Evolutionary conservation across 1,139 yeast species (phyloP).

Genomic region (Yarrowia galli): DNA sequence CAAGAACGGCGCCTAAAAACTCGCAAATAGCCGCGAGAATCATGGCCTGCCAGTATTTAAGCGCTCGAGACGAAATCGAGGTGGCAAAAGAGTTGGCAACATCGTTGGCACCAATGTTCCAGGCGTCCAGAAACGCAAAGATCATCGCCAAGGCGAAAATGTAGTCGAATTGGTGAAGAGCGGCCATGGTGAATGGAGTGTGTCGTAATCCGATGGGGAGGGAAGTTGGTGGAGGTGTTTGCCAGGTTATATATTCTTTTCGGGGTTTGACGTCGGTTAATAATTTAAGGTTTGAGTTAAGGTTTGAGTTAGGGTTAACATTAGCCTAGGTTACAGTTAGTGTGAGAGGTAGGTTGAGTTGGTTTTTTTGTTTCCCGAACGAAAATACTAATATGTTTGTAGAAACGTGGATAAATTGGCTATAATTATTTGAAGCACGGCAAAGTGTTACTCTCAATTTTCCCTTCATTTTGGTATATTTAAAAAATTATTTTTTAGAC

Average conservation of each 20-base stretch:
- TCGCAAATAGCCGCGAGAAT: slow-evolving; percentile 71
- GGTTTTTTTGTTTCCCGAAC: no score
- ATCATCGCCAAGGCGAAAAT: slow-evolving; percentile 70
- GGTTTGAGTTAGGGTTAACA: neutral
- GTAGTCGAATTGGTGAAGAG: slow-evolving; percentile 66
- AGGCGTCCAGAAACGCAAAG: slow-evolving; percentile 81
- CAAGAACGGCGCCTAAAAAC: slow-evolving; percentile 75
- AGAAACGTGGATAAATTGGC: no score
- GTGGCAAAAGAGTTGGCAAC: slow-evolving; percentile 84
- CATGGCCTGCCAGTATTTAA: slow-evolving; percentile 80
- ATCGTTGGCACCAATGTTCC: slow-evolving; percentile 84
- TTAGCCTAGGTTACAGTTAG: slow-evolving; percentile 17
- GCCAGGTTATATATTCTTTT: slow-evolving; percentile 19
- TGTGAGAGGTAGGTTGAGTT: neutral
- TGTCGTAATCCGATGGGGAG: slow-evolving; percentile 6
- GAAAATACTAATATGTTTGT: no score
- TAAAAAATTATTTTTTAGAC: neutral
- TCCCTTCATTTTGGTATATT: no score
- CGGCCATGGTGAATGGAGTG: slow-evolving; percentile 4
- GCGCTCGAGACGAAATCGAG: slow-evolving; percentile 67
- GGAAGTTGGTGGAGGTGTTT: neutral
- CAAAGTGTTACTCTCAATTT: no score
- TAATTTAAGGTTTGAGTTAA: neutral
- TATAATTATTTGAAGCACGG: no score
- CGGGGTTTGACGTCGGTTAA: slow-evolving; percentile 31